Conservation (phyloP, 192 early-diverging fungal species). For the Podila clonocystis region DNA sequence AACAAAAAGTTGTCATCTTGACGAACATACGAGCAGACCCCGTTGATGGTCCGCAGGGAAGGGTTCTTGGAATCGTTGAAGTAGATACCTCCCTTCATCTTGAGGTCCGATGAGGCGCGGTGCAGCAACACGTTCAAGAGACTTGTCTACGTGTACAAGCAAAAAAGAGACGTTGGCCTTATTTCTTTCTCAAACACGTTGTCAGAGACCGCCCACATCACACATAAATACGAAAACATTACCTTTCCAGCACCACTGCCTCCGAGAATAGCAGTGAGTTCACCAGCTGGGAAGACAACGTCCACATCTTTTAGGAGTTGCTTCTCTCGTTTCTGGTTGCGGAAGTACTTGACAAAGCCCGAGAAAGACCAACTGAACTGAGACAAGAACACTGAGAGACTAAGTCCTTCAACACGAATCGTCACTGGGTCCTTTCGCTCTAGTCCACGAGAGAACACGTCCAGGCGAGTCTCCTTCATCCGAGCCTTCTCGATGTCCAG, state of each 20-base stretch:
- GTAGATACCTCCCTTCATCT: conserved; percentile 30
- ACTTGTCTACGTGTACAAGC: conserved; percentile 21
- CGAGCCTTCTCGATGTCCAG: conserved; percentile 17
- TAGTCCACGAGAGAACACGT: conserved; percentile 40
- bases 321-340: conserved; percentile 20
- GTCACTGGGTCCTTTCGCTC: conserved; percentile 35
- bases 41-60: conserved; percentile 28
- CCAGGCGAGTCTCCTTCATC: conserved; percentile 32
- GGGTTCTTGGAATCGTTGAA: conserved; percentile 47
- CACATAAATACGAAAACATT: neutral
- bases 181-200: too few relatives aligned
- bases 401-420: conserved; percentile 35
- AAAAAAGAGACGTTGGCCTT: too few relatives aligned
- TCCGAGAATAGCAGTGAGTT: conserved; percentile 43
- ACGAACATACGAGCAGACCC: conserved; percentile 45
- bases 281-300: conserved; percentile 48
- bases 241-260: conserved; percentile 53
- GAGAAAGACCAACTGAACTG: conserved; percentile 29
- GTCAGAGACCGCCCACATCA: too few relatives aligned
- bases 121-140: conserved; percentile 34
- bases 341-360: conserved; percentile 17
- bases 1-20: conserved; percentile 49
- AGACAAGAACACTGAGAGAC: conserved; percentile 25
- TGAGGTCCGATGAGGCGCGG: conserved; percentile 14
- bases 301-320: conserved; percentile 39